Evolutionary conservation across 78 protist species (phyloP).

Genomic region (Guillardia theta): DNA sequence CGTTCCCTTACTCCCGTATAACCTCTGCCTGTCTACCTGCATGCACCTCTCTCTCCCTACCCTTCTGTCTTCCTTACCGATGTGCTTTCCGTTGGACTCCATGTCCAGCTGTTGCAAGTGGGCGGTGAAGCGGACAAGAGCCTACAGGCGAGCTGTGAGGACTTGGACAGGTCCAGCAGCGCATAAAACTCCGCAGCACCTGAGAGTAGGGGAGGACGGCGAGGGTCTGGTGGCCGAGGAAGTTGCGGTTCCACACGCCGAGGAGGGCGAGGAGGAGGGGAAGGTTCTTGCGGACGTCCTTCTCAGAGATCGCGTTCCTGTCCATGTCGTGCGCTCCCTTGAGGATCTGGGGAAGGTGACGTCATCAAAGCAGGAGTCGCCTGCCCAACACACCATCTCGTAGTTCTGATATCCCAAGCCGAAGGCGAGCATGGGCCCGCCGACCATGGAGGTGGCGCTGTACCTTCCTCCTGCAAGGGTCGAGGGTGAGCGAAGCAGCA

Average conservation of each 20-base stretch:
- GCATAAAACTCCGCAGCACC: slow-evolving; percentile 1
- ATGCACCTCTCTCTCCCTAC: too few species aligned
- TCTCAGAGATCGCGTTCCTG: not conserved
- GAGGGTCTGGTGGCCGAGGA: slow-evolving; percentile 67
- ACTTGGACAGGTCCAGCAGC: not conserved
- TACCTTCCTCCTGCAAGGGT: not conserved
- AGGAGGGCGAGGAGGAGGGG: slow-evolving; percentile 36
- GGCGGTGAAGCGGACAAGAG: slow-evolving; percentile 86
- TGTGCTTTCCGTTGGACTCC: slow-evolving; percentile 83
- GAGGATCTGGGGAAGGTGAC: not conserved
- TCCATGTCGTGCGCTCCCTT: slow-evolving; percentile 47
- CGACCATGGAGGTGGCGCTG: not conserved
- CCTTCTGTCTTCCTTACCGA: too few species aligned
- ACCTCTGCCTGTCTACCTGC: too few species aligned
- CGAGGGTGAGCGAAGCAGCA: not conserved
- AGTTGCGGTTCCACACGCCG: slow-evolving; percentile 42
- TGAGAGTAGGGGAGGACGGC: slow-evolving; percentile 96
- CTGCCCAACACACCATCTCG: not conserved
- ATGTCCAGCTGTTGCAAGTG: slow-evolving; percentile 93
- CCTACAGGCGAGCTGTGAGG: not conserved
- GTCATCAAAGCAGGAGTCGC: not conserved
- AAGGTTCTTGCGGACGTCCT: not conserved
- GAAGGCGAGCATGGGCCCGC: slow-evolving; percentile 32
- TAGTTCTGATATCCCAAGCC: not conserved
- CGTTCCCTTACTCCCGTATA: too few species aligned